These are phyloP conservation scores for Trichoderma lentiforme DNA, from an alignment of 2,329 filamentous ascomycete species.

Conservation along the genomic window DNA sequence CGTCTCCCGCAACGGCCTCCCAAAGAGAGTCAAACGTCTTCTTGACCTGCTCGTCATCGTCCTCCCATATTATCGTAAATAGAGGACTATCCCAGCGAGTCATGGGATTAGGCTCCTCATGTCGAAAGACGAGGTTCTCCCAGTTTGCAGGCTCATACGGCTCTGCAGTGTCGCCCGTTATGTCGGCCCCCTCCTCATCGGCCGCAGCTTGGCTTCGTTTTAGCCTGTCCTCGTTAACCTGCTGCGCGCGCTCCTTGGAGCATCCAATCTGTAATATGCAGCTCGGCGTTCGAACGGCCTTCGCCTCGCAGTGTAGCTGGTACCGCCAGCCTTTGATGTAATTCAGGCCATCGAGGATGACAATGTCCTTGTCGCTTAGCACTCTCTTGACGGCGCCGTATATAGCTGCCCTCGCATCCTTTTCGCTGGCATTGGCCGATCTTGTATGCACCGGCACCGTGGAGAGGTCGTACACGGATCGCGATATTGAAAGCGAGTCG, in stretches of 20 bases:
- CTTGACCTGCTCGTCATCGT: conserved; percentile 57
- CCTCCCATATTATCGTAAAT: conserved; percentile 75
- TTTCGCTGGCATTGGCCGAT: conserved; percentile 72
- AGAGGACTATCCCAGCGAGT: conserved; percentile 79
- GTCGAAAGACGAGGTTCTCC: conserved; percentile 76
- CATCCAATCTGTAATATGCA: conserved; percentile 69
- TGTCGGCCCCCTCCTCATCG: neutral
- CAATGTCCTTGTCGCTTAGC: conserved; percentile 68
- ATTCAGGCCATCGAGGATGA: conserved; percentile 76
- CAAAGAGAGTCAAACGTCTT: conserved; percentile 64
- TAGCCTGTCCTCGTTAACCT: conserved; percentile 60
- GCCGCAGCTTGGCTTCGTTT: conserved; percentile 8
- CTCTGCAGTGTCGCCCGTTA: conserved; percentile 29
- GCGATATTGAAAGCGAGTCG: conserved; percentile 65
- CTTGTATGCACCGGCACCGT: conserved; percentile 57
- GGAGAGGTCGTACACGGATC: conserved; percentile 67
- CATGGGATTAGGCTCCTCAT: conserved; percentile 85
- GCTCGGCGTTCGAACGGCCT: conserved; percentile 71
- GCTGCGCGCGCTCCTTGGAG: conserved; percentile 47
- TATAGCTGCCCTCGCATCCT: conserved; percentile 73
- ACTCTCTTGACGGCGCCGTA: conserved; percentile 77
- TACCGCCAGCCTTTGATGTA: conserved; percentile 92
- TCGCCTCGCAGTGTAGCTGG: conserved; percentile 80
- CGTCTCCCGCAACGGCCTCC: conserved; percentile 67
- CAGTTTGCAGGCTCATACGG: conserved; percentile 59